Conservation (phyloP, 148 eudicot species). For the Rhododendron griersonianum region DNA sequence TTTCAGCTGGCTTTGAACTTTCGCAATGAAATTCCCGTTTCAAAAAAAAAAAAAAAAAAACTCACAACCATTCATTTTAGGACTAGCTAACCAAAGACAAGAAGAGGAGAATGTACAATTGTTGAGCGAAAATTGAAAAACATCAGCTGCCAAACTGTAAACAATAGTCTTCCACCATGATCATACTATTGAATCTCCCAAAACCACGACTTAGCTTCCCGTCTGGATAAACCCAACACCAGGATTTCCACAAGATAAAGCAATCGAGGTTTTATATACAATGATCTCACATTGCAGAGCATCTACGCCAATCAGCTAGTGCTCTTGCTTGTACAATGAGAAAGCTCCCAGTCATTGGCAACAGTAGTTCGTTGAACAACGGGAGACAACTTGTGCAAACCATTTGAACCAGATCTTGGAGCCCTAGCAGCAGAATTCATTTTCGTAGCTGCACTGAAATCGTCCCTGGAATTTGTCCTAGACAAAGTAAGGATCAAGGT, state of each 20-base stretch:
- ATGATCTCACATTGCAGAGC: background rate
- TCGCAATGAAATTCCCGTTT: background rate
- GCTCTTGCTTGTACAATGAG: conserved; percentile 45
- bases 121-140: background rate
- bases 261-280: background rate
- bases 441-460: conserved; percentile 40
- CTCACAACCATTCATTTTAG: background rate
- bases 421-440: conserved; percentile 39
- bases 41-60: background rate
- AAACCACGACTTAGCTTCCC: background rate
- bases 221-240: background rate
- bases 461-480: conserved; percentile 48
- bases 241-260: background rate
- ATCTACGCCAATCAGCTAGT: background rate
- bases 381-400: conserved; percentile 43
- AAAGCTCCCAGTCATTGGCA: conserved; percentile 52
- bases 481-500: conserved; percentile 8
- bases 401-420: conserved; percentile 49
- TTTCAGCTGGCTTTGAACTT: no score
- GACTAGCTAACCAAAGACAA: background rate
- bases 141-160: background rate
- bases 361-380: conserved; percentile 30
- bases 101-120: background rate
- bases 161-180: background rate
- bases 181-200: background rate